These are phyloP conservation scores for Xylaria bambusicola DNA, from an alignment of 495 filamentous ascomycete species.

Conservation along the genomic window DNA sequence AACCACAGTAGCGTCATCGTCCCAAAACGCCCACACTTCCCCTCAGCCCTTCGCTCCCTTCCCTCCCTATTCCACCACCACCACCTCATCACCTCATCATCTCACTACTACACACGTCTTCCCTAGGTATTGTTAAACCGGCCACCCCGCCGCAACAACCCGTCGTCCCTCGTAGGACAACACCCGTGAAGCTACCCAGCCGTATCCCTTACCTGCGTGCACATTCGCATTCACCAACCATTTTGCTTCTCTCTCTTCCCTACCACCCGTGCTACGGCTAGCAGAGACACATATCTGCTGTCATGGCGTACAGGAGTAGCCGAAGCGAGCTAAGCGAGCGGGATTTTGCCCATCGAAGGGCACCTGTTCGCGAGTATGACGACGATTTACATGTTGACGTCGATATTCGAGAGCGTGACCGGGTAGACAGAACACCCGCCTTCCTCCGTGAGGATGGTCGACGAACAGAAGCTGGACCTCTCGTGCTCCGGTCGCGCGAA, in stretches of 20 bases:
- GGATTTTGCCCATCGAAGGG: constrained; percentile 36
- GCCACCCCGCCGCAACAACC: too few relatives aligned
- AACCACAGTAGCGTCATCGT: constrained; percentile 10
- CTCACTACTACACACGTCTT: not conserved
- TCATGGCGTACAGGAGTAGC: constrained; percentile 33
- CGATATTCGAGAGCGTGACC: constrained; percentile 14
- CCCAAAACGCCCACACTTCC: constrained; percentile 6
- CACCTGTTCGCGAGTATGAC: constrained; percentile 39
- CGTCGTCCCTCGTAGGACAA: too few relatives aligned
- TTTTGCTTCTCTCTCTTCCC: too few relatives aligned
- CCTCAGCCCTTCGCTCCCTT: constrained; percentile 7
- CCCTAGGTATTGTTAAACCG: too few relatives aligned
- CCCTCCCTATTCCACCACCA: not conserved
- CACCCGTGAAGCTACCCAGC: too few relatives aligned
- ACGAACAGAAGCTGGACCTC: constrained; percentile 38
- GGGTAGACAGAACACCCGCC: constrained; percentile 37
- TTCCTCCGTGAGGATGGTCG: constrained; percentile 44
- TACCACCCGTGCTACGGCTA: not conserved
- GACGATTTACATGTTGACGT: constrained; percentile 16
- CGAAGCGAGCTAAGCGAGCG: constrained; percentile 45
- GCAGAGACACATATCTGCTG: constrained; percentile 19
- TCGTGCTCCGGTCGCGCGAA: constrained; percentile 49
- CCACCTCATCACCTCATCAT: not conserved
- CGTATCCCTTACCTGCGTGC: too few relatives aligned
- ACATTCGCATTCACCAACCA: too few relatives aligned